A percentile compares a stretch with the other conserved stretches of the same genome.
Conservation (phyloP, 139 green algal species). For the Penium margaritaceum region DNA sequence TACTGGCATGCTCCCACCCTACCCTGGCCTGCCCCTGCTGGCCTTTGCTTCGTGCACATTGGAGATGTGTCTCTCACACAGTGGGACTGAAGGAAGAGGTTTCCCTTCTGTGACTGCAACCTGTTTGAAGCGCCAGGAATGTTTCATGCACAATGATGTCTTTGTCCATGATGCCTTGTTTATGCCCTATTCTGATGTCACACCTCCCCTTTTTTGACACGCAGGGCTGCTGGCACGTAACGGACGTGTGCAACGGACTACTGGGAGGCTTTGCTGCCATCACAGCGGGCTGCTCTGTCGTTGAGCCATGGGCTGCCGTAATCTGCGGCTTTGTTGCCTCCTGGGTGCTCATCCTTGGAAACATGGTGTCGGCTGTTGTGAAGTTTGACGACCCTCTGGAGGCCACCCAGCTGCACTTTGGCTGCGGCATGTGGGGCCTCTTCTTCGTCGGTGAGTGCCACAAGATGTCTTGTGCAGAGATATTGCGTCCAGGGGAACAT, state of each 20-base stretch:
- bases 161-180: no score
- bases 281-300: conserved; percentile 22
- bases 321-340: conserved; percentile 48
- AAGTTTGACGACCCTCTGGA: conserved; percentile 66
- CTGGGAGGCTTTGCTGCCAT: conserved; percentile 34
- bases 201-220: neutral
- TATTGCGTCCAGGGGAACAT: neutral
- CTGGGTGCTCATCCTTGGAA: conserved; percentile 35
- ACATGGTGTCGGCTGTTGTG: conserved; percentile 43
- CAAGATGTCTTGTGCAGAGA: no score
- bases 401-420: conserved; percentile 69
- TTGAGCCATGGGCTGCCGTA: conserved; percentile 43
- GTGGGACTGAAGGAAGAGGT: no score
- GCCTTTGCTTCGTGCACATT: no score
- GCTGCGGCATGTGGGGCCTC: conserved; percentile 54
- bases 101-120: no score
- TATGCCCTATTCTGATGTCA: no score
- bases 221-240: conserved; percentile 31
- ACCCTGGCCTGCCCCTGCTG: no score
- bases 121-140: no score
- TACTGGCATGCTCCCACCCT: no score
- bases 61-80: no score
- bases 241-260: conserved; percentile 41
- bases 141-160: no score
- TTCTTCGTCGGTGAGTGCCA: conserved; percentile 23